Evolutionary conservation across 768 basidiomycete genomes (phyloP).

Genomic region (Leccinellum albellum): DNA sequence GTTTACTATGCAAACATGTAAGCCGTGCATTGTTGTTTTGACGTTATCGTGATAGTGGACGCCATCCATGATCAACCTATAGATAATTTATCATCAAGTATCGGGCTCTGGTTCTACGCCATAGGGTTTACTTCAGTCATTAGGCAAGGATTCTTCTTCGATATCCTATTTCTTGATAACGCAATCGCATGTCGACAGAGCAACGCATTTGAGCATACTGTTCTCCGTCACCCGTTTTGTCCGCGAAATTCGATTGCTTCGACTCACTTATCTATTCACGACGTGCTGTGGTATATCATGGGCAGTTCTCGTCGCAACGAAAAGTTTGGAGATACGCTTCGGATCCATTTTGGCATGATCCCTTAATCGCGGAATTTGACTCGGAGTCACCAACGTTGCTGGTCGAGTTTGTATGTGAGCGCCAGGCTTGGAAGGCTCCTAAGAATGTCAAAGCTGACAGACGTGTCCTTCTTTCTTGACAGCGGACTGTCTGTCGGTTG

Average conservation of each 20-base stretch:
- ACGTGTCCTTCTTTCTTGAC: background rate
- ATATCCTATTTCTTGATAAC: background rate
- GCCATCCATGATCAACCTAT: too few species aligned
- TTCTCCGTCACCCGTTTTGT: conserved; percentile 17
- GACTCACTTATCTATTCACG: background rate
- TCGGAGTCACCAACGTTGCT: background rate
- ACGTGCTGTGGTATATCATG: conserved; percentile 1
- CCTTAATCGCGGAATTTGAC: background rate
- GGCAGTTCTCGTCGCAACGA: background rate
- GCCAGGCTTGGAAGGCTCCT: background rate
- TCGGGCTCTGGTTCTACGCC: conserved; percentile 5
- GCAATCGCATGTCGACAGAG: background rate
- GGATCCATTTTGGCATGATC: conserved; percentile 2
- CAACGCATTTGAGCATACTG: conserved; percentile 12
- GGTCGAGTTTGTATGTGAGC: conserved; percentile 9
- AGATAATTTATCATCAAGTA: background rate
- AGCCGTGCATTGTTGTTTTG: background rate
- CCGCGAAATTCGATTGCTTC: background rate
- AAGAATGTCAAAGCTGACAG: background rate
- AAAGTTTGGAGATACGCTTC: conserved; percentile 7
- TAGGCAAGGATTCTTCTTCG: background rate
- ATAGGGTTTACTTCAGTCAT: conserved; percentile 4
- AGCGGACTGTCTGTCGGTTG: conserved; percentile 8
- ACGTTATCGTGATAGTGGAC: background rate
- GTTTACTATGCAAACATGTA: background rate